Percentiles rank a stretch among this genome's conserved stretches.
These are phyloP conservation scores for Penicillium parvum DNA, from an alignment of 495 filamentous ascomycete genomes.

Conservation along the genomic window DNA sequence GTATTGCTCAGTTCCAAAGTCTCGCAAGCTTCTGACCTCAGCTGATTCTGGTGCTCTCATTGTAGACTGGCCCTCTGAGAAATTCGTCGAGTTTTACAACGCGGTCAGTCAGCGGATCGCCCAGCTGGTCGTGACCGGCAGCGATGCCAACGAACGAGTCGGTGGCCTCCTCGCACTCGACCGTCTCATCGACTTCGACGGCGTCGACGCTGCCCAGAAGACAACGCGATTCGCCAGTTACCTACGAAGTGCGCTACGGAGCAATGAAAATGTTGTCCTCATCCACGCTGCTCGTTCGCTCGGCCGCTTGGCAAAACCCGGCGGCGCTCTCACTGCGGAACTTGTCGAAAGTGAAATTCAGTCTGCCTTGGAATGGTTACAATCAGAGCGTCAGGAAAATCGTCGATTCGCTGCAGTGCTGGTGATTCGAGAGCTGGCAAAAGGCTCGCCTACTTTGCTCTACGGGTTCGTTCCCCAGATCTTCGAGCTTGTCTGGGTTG, in stretches of 20 bases:
- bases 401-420: slow-evolving; percentile 88
- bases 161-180: slow-evolving; percentile 91
- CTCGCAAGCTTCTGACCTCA: slow-evolving; percentile 1
- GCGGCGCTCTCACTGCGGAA: slow-evolving; percentile 91
- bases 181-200: slow-evolving; percentile 89
- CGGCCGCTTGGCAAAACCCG: slow-evolving; percentile 83
- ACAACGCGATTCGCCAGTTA: slow-evolving; percentile 89
- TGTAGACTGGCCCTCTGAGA: slow-evolving; percentile 69
- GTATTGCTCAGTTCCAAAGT: slow-evolving; percentile 19
- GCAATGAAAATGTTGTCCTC: slow-evolving; percentile 84
- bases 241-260: slow-evolving; percentile 79
- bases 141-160: slow-evolving; percentile 80
- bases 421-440: slow-evolving; percentile 80
- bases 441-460: slow-evolving; percentile 87
- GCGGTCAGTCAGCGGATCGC: slow-evolving; percentile 72
- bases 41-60: background rate
- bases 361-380: slow-evolving; percentile 89
- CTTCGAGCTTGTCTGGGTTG: slow-evolving; percentile 93
- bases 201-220: slow-evolving; percentile 89
- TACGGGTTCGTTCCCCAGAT: slow-evolving; percentile 87
- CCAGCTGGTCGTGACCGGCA: slow-evolving; percentile 68
- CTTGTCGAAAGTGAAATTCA: slow-evolving; percentile 96
- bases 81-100: slow-evolving; percentile 75
- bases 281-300: slow-evolving; percentile 80
- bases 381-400: slow-evolving; percentile 90